Evolutionary conservation across 306 rosid species (phyloP).

Genomic region (Aeschynomene evenia): DNA sequence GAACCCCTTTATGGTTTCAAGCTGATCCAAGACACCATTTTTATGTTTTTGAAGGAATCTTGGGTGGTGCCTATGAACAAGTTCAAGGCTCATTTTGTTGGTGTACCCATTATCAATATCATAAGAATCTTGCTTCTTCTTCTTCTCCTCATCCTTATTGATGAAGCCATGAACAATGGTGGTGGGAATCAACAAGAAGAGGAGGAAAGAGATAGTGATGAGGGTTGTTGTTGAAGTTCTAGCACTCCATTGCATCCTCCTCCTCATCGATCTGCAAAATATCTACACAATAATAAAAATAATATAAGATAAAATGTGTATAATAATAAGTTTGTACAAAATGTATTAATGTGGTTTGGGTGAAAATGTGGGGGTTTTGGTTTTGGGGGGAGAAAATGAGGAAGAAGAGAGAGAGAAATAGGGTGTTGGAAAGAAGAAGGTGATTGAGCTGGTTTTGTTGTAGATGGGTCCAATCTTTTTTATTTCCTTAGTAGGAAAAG

Average conservation of each 20-base stretch:
- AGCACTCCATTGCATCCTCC: conserved; percentile 20
- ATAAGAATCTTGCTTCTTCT: no score
- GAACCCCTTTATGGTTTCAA: conserved; percentile 36
- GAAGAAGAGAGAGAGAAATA: not conserved
- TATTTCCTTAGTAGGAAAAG: conserved; percentile 7
- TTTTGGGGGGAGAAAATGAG: no score
- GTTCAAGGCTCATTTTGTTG: conserved; percentile 39
- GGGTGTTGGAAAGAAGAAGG: conserved; percentile 32
- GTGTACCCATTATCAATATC: not conserved
- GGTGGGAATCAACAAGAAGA: conserved; percentile 36
- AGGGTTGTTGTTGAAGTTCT: not conserved
- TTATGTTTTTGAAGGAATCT: not conserved
- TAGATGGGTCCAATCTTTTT: conserved; percentile 6
- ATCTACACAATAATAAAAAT: no score
- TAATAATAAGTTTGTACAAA: not conserved
- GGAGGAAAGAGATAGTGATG: conserved; percentile 16
- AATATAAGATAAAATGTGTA: no score
- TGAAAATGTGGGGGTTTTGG: no score
- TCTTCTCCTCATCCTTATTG: not conserved
- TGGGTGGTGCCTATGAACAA: conserved; percentile 50
- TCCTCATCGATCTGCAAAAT: conserved; percentile 18
- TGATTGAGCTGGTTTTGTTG: conserved; percentile 26
- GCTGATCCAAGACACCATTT: not conserved
- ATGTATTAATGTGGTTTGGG: not conserved
- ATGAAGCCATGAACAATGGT: not conserved